Evolutionary conservation across 2,329 filamentous ascomycete species (phyloP).

Genomic region (Scopulariopsis brevicaulis): DNA sequence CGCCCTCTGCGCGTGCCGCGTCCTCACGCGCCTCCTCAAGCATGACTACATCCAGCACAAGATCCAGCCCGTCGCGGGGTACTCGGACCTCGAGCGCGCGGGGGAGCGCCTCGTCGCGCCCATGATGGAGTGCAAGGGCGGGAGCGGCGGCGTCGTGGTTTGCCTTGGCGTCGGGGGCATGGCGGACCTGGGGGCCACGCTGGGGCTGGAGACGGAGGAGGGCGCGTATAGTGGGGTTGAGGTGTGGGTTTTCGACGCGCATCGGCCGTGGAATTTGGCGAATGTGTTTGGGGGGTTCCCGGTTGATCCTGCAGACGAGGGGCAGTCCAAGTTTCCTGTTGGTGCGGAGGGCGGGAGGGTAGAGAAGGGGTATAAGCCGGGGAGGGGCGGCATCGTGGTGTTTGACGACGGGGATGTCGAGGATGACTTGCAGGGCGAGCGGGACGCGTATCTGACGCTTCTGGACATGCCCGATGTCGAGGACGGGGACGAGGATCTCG

Average conservation of each 20-base stretch:
- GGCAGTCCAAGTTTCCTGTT: constrained; percentile 38
- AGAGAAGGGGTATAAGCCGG: constrained; percentile 58
- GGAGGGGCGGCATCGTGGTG: constrained; percentile 80
- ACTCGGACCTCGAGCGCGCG: constrained; percentile 74
- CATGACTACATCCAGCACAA: constrained; percentile 97
- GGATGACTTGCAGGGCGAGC: constrained; percentile 62
- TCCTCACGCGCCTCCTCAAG: constrained; percentile 85
- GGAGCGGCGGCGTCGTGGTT: constrained; percentile 77
- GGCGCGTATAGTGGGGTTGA: constrained; percentile 72
- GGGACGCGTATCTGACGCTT: constrained; percentile 74
- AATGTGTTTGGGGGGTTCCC: constrained; percentile 81
- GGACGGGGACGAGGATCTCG: constrained; percentile 55
- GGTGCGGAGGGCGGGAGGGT: constrained; percentile 69
- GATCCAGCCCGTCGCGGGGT: constrained; percentile 88
- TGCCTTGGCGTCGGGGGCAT: constrained; percentile 89
- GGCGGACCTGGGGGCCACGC: constrained; percentile 70
- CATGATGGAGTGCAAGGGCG: constrained; percentile 77
- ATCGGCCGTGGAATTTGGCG: constrained; percentile 86
- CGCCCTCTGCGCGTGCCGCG: constrained; percentile 88
- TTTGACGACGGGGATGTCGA: constrained; percentile 96
- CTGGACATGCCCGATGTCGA: constrained; percentile 85
- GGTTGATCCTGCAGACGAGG: constrained; percentile 36
- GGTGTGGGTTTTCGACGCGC: constrained; percentile 86
- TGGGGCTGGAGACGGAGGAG: constrained; percentile 63
- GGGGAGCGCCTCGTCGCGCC: constrained; percentile 70